phyloP scores from a whole-genome alignment of 352 stramenopile genomes.

The Thraustochytrium sp. region DNA sequence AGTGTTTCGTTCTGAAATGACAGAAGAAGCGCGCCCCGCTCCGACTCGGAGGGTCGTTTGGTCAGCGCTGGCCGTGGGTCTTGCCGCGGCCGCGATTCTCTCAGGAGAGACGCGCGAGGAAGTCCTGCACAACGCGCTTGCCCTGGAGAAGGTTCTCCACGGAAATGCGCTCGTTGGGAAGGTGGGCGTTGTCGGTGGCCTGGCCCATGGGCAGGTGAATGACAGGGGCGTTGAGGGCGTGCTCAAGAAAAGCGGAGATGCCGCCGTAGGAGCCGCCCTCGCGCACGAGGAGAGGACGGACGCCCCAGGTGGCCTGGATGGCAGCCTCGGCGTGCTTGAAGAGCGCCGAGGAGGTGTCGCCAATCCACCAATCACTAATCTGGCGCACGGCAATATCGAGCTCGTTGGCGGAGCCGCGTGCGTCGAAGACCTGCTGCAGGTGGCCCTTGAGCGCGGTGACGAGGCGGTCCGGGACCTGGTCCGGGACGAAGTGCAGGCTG shows the following conservation, averaged over 20 bases:
- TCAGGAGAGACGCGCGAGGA: constrained; percentile 7
- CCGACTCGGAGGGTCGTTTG: no score
- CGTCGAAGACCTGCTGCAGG: constrained; percentile 55
- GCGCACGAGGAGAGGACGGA: constrained; percentile 39
- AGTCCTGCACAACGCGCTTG: constrained; percentile 35
- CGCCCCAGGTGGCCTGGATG: constrained; percentile 44
- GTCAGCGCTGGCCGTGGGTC: no score
- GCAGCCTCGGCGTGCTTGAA: constrained; percentile 42
- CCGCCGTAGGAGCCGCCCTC: constrained; percentile 46
- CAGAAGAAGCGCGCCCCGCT: no score
- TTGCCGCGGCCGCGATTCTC: no score
- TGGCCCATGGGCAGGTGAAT: constrained; percentile 48
- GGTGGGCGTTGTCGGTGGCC: constrained; percentile 44
- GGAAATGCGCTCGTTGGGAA: constrained; percentile 45
- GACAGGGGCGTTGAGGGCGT: constrained; percentile 22
- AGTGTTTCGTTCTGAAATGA: no score
- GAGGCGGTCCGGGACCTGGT: constrained; percentile 58
- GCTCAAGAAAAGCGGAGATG: constrained; percentile 47
- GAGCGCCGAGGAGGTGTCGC: background rate
- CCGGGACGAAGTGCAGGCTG: constrained; percentile 59
- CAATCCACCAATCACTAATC: constrained; percentile 46
- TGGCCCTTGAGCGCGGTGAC: constrained; percentile 54
- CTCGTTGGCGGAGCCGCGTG: constrained; percentile 54
- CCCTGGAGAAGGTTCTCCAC: constrained; percentile 43
- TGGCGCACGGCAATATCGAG: constrained; percentile 50